Conservation (phyloP, 345 rosid genomes). For the Moringa oleifera region DNA sequence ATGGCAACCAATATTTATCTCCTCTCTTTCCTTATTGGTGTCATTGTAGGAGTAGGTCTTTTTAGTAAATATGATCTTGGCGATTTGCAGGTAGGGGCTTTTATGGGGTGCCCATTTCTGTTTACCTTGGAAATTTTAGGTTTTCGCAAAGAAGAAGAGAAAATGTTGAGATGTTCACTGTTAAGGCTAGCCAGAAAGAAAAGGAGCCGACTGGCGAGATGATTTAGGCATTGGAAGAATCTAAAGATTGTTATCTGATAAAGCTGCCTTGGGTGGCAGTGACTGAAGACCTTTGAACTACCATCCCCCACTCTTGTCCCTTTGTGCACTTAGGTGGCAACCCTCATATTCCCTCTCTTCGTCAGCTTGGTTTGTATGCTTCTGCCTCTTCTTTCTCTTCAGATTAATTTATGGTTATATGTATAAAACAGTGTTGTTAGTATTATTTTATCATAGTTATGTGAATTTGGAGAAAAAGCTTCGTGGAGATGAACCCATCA, state of each 20-base stretch:
- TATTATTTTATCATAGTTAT: no score
- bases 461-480: no score
- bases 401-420: neutral
- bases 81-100: neutral
- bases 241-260: no score
- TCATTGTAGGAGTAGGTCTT: neutral
- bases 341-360: neutral
- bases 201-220: no score
- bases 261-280: constrained; percentile 22
- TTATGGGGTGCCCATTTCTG: neutral
- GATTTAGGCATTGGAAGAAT: no score
- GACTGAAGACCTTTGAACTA: constrained; percentile 25
- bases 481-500: constrained; percentile 3
- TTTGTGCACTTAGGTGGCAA: constrained; percentile 20
- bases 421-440: no score
- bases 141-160: no score
- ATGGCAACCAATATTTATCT: neutral
- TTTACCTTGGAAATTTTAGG: no score
- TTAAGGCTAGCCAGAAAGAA: no score
- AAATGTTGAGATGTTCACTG: no score
- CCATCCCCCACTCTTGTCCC: constrained; percentile 15
- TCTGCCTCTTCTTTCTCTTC: neutral
- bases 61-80: neutral
- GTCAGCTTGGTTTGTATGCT: neutral
- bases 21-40: neutral